A percentile compares a stretch with the other conserved stretches of the same genome.
phyloP scores from a whole-genome alignment of 139 green algal genomes.

The Ulvella scutata region DNA sequence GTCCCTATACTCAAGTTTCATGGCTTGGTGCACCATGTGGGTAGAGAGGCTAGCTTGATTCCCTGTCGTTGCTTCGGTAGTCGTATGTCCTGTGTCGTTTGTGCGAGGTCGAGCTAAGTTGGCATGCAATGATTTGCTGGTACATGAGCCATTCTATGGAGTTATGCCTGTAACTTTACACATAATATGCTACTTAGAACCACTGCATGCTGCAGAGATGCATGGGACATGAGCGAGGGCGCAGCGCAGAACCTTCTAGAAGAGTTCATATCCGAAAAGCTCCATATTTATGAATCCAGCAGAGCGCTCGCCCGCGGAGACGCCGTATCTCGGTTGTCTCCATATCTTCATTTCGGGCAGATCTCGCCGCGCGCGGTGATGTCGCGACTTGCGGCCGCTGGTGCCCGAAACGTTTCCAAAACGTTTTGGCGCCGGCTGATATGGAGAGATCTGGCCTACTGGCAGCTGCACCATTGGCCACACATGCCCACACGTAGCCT shows the following conservation, averaged over 20 bases:
- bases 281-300: constrained; percentile 25
- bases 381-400: constrained; percentile 6
- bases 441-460: constrained; percentile 58
- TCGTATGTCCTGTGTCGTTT: no score
- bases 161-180: no score
- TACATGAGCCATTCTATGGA: no score
- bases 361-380: constrained; percentile 25
- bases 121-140: no score
- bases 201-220: not conserved
- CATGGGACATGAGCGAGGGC: constrained; percentile 22
- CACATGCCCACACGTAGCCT: constrained; percentile 25
- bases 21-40: no score
- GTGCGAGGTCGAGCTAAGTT: no score
- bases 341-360: constrained; percentile 39
- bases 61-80: no score
- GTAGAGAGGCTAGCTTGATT: no score
- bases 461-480: constrained; percentile 52
- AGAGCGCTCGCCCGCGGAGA: constrained; percentile 22
- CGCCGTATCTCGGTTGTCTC: constrained; percentile 29
- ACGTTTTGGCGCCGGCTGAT: constrained; percentile 38
- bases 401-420: constrained; percentile 18
- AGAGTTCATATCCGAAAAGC: constrained; percentile 15
- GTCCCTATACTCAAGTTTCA: no score
- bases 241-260: constrained; percentile 17
- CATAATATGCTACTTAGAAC: no score